Conservation (phyloP, 1,284 basidiomycete species). For the Porogramme epimiltina region DNA sequence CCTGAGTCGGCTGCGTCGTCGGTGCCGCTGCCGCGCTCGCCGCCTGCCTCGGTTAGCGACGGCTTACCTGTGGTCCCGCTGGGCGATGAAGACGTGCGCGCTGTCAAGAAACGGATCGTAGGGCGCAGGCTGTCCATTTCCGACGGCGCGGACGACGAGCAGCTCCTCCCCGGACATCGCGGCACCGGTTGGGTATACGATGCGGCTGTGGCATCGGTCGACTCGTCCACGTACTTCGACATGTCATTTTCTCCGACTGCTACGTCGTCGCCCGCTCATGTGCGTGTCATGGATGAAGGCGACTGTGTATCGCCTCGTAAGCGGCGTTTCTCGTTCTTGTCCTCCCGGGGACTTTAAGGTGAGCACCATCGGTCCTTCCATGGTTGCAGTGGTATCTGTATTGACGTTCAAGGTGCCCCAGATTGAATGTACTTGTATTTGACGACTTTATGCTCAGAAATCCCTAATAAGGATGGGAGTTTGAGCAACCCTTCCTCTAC, state of each 20-base stretch:
- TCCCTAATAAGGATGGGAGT: no score
- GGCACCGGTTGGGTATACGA: conserved; percentile 17
- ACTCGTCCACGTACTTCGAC: conserved; percentile 1
- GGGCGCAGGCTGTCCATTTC: conserved; percentile 15
- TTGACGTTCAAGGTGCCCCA: no score
- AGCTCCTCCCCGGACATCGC: background rate
- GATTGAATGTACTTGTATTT: no score
- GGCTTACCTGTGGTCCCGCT: background rate
- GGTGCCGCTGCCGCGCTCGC: background rate
- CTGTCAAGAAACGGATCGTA: conserved; percentile 19
- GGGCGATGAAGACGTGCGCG: conserved; percentile 8
- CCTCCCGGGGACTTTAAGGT: conserved; percentile 6
- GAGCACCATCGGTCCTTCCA: no score
- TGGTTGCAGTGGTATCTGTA: no score
- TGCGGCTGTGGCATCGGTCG: conserved; percentile 12
- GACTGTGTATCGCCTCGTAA: conserved; percentile 13
- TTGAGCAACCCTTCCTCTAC: no score
- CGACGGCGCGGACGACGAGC: conserved; percentile 1
- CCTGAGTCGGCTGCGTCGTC: conserved; percentile 3
- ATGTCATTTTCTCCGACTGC: background rate
- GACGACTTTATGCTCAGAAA: no score
- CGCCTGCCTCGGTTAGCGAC: background rate
- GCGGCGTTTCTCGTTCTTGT: conserved; percentile 16
- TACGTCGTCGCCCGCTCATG: background rate
- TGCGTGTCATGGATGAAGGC: background rate